Evolutionary conservation across 768 basidiomycete species (phyloP).

Genomic region (Rhodocollybia butyracea): DNA sequence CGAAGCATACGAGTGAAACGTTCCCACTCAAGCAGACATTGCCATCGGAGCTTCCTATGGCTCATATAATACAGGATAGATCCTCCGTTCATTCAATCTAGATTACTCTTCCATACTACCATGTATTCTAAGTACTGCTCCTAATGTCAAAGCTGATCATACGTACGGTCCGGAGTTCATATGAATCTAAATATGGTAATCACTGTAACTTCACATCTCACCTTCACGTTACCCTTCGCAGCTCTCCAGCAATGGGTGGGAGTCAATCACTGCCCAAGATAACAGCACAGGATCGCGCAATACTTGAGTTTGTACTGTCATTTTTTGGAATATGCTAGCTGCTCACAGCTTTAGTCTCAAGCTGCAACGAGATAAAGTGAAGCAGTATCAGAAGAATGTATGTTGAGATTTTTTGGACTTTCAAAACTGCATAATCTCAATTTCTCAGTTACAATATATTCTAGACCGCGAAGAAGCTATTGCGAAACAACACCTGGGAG

Average conservation of each 20-base stretch:
- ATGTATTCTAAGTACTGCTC: background rate
- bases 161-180: background rate
- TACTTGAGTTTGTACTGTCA: slow-evolving; percentile 76
- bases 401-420: slow-evolving; percentile 11
- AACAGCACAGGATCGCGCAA: slow-evolving; percentile 89
- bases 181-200: too few species aligned
- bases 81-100: background rate
- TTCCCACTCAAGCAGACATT: too few species aligned
- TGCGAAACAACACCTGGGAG: slow-evolving; percentile 76
- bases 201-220: background rate
- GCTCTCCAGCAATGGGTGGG: slow-evolving; percentile 56
- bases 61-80: background rate
- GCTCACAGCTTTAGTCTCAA: slow-evolving; percentile 65
- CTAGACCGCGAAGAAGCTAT: slow-evolving; percentile 88
- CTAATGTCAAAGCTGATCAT: background rate
- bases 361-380: slow-evolving; percentile 92
- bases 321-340: slow-evolving; percentile 11
- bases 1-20: background rate
- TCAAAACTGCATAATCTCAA: background rate
- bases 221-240: background rate
- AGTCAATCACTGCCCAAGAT: slow-evolving; percentile 82
- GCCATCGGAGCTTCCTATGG: slow-evolving; percentile 1
- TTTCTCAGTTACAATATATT: slow-evolving; percentile 75
- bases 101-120: background rate
- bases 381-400: slow-evolving; percentile 94